phyloP scores from a whole-genome alignment of 352 stramenopile species.

The Peronospora tabacina region DNA sequence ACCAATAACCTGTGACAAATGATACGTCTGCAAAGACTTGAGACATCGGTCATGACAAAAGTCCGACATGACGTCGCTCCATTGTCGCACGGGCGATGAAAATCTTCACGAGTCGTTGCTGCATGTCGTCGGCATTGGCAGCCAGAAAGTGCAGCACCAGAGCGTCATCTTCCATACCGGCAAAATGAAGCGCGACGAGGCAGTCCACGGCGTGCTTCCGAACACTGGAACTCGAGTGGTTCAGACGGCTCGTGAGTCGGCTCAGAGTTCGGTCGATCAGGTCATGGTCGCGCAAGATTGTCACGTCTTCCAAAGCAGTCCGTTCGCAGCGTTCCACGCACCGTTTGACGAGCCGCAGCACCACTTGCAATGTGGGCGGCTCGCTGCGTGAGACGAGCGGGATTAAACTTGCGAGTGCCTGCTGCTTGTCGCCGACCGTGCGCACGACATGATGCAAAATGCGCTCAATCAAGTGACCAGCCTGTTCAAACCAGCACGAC shows the following conservation, averaged over 20 bases:
- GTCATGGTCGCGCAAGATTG: constrained; percentile 31
- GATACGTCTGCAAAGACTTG: too few species aligned
- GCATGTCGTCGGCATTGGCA: constrained; percentile 42
- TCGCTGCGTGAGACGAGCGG: constrained; percentile 32
- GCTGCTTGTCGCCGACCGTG: constrained; percentile 23
- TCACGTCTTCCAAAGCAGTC: constrained; percentile 5
- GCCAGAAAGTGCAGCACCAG: constrained; percentile 42
- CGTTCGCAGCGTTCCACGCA: constrained; percentile 35
- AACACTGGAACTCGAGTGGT: constrained; percentile 51
- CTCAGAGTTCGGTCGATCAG: constrained; percentile 30
- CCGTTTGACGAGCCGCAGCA: constrained; percentile 41
- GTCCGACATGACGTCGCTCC: constrained; percentile 25
- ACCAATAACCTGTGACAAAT: not conserved
- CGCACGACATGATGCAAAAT: constrained; percentile 39
- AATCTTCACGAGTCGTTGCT: constrained; percentile 56
- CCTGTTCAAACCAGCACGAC: constrained; percentile 14
- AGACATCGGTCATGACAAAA: constrained; percentile 14
- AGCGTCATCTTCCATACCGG: constrained; percentile 34
- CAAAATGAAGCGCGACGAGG: constrained; percentile 60
- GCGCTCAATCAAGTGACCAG: constrained; percentile 44
- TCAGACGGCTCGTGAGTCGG: constrained; percentile 30
- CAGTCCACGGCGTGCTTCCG: constrained; percentile 62
- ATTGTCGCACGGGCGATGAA: constrained; percentile 64
- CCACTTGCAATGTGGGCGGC: constrained; percentile 40
- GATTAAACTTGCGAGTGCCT: constrained; percentile 35